Evolutionary conservation across 805 yeast species (phyloP).

Genomic region (Zygosaccharomyces bisporus): DNA sequence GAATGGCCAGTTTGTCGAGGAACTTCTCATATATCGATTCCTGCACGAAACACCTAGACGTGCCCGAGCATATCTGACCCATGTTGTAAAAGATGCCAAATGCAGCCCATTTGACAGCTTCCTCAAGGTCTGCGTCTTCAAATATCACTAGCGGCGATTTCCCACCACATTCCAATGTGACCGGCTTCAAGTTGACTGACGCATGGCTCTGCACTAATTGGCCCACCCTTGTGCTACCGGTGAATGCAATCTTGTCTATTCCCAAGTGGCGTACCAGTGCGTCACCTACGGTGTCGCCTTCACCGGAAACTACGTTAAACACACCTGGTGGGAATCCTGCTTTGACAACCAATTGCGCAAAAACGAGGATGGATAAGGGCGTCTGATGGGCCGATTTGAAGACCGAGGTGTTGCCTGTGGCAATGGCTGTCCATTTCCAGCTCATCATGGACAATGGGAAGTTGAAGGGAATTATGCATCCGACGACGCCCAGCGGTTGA

Average conservation of each 20-base stretch:
- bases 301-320: slow-evolving; percentile 44
- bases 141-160: slow-evolving; percentile 48
- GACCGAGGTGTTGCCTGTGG: slow-evolving; percentile 47
- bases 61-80: slow-evolving; percentile 65
- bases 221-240: slow-evolving; percentile 53
- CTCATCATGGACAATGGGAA: slow-evolving; percentile 49
- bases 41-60: slow-evolving; percentile 56
- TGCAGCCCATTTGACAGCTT: slow-evolving; percentile 50
- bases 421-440: slow-evolving; percentile 48
- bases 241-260: slow-evolving; percentile 51
- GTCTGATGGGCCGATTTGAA: slow-evolving; percentile 50
- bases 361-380: slow-evolving; percentile 44
- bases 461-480: slow-evolving; percentile 52
- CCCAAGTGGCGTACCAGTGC: slow-evolving; percentile 44
- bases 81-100: slow-evolving; percentile 56
- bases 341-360: slow-evolving; percentile 42
- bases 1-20: slow-evolving; percentile 39
- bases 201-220: slow-evolving; percentile 43
- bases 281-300: slow-evolving; percentile 44
- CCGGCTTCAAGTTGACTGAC: slow-evolving; percentile 43
- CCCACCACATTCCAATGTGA: slow-evolving; percentile 52
- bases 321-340: slow-evolving; percentile 52
- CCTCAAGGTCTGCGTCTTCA: slow-evolving; percentile 46
- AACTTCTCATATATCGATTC: slow-evolving; percentile 52
- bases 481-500: slow-evolving; percentile 52